Conservation (phyloP, 345 rosid species). For the Acer saccharum region DNA sequence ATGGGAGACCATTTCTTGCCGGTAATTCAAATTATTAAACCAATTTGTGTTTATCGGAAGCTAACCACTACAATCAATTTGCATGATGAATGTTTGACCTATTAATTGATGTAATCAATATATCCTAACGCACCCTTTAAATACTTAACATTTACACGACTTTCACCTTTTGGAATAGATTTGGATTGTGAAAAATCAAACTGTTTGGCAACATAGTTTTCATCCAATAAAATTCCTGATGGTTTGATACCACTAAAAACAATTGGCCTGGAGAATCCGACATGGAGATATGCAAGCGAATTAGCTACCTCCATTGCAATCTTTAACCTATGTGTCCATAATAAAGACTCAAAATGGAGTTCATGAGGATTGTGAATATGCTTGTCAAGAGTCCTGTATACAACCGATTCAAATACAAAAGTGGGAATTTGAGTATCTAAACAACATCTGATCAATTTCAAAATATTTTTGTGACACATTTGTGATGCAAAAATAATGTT, state of each 20-base stretch:
- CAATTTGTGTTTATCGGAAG: no score
- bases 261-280: constrained; percentile 11
- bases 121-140: background rate
- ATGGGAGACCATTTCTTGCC: no score
- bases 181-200: background rate
- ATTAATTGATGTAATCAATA: no score
- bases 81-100: no score
- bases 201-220: constrained; percentile 1
- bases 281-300: constrained; percentile 21
- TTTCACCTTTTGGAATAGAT: constrained; percentile 10
- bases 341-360: background rate
- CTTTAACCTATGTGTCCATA: constrained; percentile 18
- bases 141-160: background rate
- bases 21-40: no score
- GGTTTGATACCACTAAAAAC: background rate
- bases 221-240: background rate
- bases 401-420: constrained; percentile 13
- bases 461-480: constrained; percentile 14
- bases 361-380: background rate
- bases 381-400: background rate
- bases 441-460: constrained; percentile 2
- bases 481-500: constrained; percentile 3
- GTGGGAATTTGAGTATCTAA: constrained; percentile 10
- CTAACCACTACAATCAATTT: no score
- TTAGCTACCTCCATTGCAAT: constrained; percentile 19